phyloP scores from a whole-genome alignment of 2,329 filamentous ascomycete genomes.

The Aspergillus pseudoglaucus region DNA sequence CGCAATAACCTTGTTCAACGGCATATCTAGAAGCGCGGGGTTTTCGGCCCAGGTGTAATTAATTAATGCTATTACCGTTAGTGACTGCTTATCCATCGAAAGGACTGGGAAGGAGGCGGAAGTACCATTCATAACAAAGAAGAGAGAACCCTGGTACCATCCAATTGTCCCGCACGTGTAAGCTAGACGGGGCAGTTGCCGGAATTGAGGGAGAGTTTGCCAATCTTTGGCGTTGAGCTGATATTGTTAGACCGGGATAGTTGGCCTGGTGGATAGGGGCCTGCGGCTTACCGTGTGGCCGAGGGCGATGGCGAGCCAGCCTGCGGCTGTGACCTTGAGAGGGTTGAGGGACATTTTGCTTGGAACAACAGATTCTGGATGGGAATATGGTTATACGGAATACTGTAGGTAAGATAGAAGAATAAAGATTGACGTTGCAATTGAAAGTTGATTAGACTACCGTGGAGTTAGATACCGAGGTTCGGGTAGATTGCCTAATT shows the following conservation, averaged over 20 bases:
- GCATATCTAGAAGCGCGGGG: slow-evolving; percentile 6
- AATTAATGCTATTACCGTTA: slow-evolving; percentile 7
- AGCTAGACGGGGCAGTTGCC: slow-evolving; percentile 14
- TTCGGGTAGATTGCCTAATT: neutral
- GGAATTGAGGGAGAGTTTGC: slow-evolving; percentile 14
- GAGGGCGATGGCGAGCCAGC: slow-evolving; percentile 13
- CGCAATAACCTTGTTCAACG: slow-evolving; percentile 14
- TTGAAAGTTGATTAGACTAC: neutral
- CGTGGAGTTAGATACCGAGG: neutral
- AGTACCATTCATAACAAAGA: slow-evolving; percentile 16
- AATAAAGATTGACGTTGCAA: neutral
- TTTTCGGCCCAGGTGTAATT: slow-evolving; percentile 14
- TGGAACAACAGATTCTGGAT: too few species aligned
- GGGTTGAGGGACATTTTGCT: neutral
- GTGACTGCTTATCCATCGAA: neutral
- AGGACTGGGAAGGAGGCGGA: neutral
- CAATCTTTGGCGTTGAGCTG: slow-evolving; percentile 12
- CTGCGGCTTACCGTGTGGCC: slow-evolving; percentile 11
- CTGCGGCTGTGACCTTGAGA: neutral
- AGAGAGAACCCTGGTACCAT: slow-evolving; percentile 22
- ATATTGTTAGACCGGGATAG: slow-evolving; percentile 1
- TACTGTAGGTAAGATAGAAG: neutral
- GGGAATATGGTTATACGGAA: too few species aligned
- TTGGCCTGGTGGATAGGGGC: neutral
- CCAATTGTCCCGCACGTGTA: slow-evolving; percentile 17